Evolutionary conservation across 345 rosid species (phyloP).

Genomic region (Eucalyptus shirleyi): DNA sequence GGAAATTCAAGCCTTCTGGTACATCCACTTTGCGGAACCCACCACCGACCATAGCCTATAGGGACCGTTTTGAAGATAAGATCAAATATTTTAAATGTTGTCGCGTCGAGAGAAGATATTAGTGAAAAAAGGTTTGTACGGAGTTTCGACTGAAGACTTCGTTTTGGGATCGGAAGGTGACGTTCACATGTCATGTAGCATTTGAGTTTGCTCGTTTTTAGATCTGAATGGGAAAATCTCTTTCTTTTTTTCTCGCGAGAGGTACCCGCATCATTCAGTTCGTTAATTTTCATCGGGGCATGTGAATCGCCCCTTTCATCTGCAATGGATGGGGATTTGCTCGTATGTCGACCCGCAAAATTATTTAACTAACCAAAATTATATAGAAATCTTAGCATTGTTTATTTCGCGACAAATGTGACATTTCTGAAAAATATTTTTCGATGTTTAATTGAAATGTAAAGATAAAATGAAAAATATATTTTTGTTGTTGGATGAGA

Average conservation of each 20-base stretch:
- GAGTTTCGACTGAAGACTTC: background rate
- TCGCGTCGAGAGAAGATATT: background rate
- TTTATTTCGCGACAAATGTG: too few relatives aligned
- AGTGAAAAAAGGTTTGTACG: background rate
- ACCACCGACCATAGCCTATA: background rate
- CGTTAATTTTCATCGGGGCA: background rate
- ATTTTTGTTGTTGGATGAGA: background rate
- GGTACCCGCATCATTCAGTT: background rate
- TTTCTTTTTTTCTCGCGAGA: background rate
- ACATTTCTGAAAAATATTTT: too few relatives aligned
- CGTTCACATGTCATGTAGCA: background rate
- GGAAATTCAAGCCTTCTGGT: background rate
- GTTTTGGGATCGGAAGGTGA: background rate
- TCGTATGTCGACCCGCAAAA: background rate
- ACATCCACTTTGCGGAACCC: background rate
- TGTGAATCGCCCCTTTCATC: background rate
- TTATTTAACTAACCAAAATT: background rate
- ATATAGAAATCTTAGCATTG: too few relatives aligned
- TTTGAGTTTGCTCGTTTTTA: background rate
- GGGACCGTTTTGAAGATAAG: background rate
- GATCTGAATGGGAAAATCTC: background rate
- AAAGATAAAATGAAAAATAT: too few relatives aligned
- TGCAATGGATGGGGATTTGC: background rate
- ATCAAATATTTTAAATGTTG: background rate
- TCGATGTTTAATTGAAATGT: rapidly evolving